Conservation (phyloP, 352 stramenopile genomes). For the Thraustochytrium sp. region DNA sequence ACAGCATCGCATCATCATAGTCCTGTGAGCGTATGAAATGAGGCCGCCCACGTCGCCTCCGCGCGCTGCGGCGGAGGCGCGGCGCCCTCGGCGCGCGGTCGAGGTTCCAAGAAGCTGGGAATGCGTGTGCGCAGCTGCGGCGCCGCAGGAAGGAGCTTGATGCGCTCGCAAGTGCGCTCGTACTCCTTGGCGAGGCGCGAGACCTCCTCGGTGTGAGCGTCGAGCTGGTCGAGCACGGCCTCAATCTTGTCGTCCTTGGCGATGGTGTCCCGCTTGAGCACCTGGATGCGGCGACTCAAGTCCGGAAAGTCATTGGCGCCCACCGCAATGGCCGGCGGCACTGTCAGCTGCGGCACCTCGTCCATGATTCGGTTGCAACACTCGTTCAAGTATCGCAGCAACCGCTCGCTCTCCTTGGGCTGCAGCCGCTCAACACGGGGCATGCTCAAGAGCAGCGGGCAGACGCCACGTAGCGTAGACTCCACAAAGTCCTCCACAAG, state of each 20-base stretch:
- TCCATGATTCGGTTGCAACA: slow-evolving; percentile 25
- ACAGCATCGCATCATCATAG: no score
- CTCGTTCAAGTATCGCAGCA: neutral
- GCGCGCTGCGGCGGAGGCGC: no score
- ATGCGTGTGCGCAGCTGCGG: no score
- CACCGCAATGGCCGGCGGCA: neutral
- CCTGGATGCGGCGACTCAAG: neutral
- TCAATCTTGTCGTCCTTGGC: neutral
- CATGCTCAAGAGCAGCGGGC: neutral
- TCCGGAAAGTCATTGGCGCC: slow-evolving; percentile 3
- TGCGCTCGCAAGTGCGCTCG: neutral
- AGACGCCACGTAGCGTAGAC: neutral
- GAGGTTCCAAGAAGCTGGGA: no score
- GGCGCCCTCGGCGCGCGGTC: no score
- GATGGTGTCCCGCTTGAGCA: neutral
- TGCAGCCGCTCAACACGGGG: neutral
- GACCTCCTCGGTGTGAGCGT: neutral
- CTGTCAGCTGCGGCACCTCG: neutral
- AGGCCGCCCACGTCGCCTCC: no score
- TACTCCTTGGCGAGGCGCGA: neutral
- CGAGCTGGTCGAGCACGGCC: neutral
- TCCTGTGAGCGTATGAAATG: no score
- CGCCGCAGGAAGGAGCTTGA: neutral
- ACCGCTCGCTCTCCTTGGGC: neutral
- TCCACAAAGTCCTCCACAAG: slow-evolving; percentile 24